Base-by-base conservation (phyloP, 306 rosid genomes). In the Rosa rugosa region DNA sequence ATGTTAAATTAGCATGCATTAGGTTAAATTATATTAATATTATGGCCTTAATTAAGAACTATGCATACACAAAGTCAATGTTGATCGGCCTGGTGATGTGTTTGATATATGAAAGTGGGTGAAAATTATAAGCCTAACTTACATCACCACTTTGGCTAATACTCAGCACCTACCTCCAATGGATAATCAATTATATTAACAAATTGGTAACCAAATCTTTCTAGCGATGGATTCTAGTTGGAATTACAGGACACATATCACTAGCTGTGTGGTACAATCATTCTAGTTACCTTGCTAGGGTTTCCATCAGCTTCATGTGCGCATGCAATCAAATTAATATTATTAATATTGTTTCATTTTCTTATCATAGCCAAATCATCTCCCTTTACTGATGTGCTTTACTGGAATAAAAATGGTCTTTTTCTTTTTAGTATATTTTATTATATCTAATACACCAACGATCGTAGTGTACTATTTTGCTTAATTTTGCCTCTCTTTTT, bases 191-290 rank as follows among this genome's bases (percentile, higher is more conserved):
- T 78, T 16, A n/a, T 49, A 53, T 64, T 38, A 69, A 53, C 73
- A 77, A 75, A 77, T 74, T 82, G 77, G 77, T 65, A 34, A 81
- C 77, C 86, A 81, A 79, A 81, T 81, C 69, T 76, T 70, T 66
- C 11, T 64, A 44, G 25, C 57, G 6, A 72, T 18, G 40, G 70
- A 71, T 75, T 80, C 42, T 84, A 41, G 82, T 62, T 80, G 75
- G 71, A 22, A 8, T 60, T 47, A 67, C 59, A 77, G 78, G 78
- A 42, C 31, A 23, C 66, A 12, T 13, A 27, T 63, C n/a, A 60
- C 16, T 60, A 63, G 20, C 3, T 25, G 10, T 31, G 41, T 31
- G 69, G 11, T 64, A 34, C 22, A 34, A 13, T 64, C 5, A 64
- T 27, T 62, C 40, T 62, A 27, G 7, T 27, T 25, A 4, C n/a